Conservation (phyloP, 768 basidiomycete species). For the Lactarius sp. region DNA sequence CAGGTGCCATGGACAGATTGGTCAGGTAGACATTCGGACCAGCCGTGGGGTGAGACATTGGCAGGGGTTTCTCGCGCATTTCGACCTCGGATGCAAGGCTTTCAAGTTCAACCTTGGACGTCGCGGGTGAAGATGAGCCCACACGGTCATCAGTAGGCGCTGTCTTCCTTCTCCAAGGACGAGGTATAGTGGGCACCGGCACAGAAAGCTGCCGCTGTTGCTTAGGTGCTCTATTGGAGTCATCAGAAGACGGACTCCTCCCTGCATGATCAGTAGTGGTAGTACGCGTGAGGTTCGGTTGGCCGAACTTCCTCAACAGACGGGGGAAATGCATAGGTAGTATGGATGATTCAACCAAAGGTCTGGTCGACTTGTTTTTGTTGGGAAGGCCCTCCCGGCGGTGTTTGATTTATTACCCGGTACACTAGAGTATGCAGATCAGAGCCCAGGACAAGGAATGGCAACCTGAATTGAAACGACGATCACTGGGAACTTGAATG, state of each 20-base stretch:
- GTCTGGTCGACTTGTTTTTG: background rate
- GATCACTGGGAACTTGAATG: background rate
- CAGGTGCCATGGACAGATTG: background rate
- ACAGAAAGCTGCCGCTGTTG: background rate
- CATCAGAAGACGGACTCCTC: background rate
- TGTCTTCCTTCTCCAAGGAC: slow-evolving; percentile 1
- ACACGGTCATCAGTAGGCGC: background rate
- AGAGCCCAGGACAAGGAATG: no score
- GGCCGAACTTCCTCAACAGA: slow-evolving; percentile 8
- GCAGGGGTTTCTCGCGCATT: background rate
- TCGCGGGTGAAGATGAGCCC: background rate
- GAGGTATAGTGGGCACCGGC: background rate
- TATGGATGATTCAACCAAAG: background rate
- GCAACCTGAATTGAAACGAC: background rate
- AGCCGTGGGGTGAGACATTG: background rate
- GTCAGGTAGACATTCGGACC: background rate
- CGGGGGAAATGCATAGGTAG: slow-evolving; percentile 1
- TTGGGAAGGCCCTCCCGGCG: background rate
- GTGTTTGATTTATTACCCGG: background rate
- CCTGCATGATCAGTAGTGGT: background rate
- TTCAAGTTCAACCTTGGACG: background rate
- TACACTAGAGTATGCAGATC: background rate
- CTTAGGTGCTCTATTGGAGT: background rate
- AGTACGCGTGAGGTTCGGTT: background rate
- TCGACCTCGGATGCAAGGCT: background rate